phyloP scores from a whole-genome alignment of 371 early-diverging fungal genomes.

The Rhizopus stolonifer region DNA sequence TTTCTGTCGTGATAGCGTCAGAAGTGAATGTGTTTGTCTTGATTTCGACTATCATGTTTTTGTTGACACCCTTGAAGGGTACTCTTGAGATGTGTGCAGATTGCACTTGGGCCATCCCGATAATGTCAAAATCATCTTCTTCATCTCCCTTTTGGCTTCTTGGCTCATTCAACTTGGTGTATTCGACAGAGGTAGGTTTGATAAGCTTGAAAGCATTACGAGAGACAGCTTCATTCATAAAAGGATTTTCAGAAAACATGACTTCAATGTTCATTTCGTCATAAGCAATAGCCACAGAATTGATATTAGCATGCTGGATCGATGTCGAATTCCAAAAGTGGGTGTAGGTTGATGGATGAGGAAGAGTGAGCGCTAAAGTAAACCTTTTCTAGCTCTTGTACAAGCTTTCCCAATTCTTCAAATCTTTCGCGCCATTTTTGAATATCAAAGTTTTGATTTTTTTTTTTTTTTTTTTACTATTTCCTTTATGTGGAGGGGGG shows the following conservation, averaged over 20 bases:
- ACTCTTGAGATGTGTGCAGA: constrained; percentile 11
- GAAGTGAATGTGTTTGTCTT: neutral
- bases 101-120: constrained; percentile 28
- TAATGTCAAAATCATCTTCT: constrained; percentile 31
- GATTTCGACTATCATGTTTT: constrained; percentile 39
- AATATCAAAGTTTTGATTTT: constrained; percentile 34
- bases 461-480: constrained; percentile 40
- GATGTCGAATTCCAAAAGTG: constrained; percentile 32
- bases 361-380: neutral
- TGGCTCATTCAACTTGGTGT: constrained; percentile 4
- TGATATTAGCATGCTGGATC: constrained; percentile 35
- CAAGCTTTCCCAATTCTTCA: constrained; percentile 37
- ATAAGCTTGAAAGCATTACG: constrained; percentile 29
- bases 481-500: constrained; percentile 24
- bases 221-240: constrained; percentile 21
- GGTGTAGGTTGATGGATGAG: constrained; percentile 20
- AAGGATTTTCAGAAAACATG: constrained; percentile 56
- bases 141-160: neutral
- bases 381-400: constrained; percentile 41
- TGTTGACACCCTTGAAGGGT: constrained; percentile 8
- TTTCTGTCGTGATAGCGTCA: constrained; percentile 9
- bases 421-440: constrained; percentile 52
- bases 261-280: constrained; percentile 61
- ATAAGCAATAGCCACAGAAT: constrained; percentile 43
- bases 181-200: constrained; percentile 27